Percentiles rank a stretch among this genome's conserved stretches.
These are phyloP conservation scores for Lactarius trivialis DNA, from an alignment of 768 basidiomycete species.

Conservation along the genomic window DNA sequence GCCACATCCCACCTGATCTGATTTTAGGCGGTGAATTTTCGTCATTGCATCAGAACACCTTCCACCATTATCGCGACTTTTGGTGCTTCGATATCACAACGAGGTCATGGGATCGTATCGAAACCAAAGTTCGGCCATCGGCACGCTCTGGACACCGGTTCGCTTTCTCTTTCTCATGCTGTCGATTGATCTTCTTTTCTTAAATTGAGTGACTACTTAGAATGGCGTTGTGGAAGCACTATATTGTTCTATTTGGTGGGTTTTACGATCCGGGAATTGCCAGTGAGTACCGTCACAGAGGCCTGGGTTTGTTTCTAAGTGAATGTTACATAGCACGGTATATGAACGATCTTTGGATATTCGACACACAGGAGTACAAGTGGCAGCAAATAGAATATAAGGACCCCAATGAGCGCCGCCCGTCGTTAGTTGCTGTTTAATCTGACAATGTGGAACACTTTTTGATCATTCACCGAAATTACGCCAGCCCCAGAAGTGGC, in stretches of 20 bases:
- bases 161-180: constrained; percentile 19
- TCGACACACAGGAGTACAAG: constrained; percentile 79
- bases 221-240: constrained; percentile 88
- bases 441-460: neutral
- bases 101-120: constrained; percentile 82
- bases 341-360: constrained; percentile 78
- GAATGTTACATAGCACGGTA: constrained; percentile 52
- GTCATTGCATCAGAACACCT: constrained; percentile 71
- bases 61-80: constrained; percentile 86
- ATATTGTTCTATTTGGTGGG: constrained; percentile 81
- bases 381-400: constrained; percentile 76
- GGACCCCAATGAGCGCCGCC: constrained; percentile 55
- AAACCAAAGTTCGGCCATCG: constrained; percentile 73
- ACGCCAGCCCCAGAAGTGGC: constrained; percentile 60
- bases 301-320: neutral
- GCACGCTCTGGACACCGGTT: constrained; percentile 81
- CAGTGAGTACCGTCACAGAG: constrained; percentile 41
- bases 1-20: neutral
- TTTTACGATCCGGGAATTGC: constrained; percentile 84
- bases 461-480: neutral
- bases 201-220: constrained; percentile 33
- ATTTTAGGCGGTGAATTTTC: constrained; percentile 76
- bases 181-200: neutral
- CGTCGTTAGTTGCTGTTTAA: constrained; percentile 48
- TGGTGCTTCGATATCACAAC: constrained; percentile 80